Percentiles rank a stretch among this genome's conserved stretches.
These are phyloP conservation scores for Ogataea nonfermentans DNA, from an alignment of 805 yeast species.

Conservation along the genomic window DNA sequence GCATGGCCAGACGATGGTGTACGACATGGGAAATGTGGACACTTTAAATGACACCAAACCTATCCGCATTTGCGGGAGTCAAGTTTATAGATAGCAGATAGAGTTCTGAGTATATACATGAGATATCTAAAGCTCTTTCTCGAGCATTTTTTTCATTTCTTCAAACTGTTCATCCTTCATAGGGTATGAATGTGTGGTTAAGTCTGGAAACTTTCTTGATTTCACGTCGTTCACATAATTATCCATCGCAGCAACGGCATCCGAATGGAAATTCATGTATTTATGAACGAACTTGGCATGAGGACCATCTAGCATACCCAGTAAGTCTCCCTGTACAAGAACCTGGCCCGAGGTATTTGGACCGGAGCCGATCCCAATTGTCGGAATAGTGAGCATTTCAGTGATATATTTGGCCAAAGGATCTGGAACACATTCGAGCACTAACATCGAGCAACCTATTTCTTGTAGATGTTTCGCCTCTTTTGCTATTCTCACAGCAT, in stretches of 20 bases:
- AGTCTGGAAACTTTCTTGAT: constrained; percentile 54
- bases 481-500: constrained; percentile 55
- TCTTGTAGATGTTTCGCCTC: constrained; percentile 70
- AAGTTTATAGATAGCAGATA: constrained; percentile 7
- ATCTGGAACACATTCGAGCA: constrained; percentile 85
- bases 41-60: constrained; percentile 14
- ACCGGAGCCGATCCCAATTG: constrained; percentile 97
- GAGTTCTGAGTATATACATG: neutral
- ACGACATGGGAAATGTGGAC: constrained; percentile 36
- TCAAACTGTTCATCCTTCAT: constrained; percentile 63
- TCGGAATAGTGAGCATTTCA: constrained; percentile 59
- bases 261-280: constrained; percentile 51
- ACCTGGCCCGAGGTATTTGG: constrained; percentile 83
- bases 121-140: neutral
- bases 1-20: constrained; percentile 68
- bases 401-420: constrained; percentile 67
- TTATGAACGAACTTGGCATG: constrained; percentile 74
- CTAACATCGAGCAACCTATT: constrained; percentile 73
- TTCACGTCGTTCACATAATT: constrained; percentile 62
- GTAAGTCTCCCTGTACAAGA: constrained; percentile 77
- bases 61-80: constrained; percentile 16
- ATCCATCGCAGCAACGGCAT: constrained; percentile 50
- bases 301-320: constrained; percentile 66
- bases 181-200: constrained; percentile 59
- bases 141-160: constrained; percentile 17